Evolutionary conservation across 1,139 yeast species (phyloP), one percentile per base, ranked within the genome.

Genomic region (Pneumocystis carinii): DNA sequence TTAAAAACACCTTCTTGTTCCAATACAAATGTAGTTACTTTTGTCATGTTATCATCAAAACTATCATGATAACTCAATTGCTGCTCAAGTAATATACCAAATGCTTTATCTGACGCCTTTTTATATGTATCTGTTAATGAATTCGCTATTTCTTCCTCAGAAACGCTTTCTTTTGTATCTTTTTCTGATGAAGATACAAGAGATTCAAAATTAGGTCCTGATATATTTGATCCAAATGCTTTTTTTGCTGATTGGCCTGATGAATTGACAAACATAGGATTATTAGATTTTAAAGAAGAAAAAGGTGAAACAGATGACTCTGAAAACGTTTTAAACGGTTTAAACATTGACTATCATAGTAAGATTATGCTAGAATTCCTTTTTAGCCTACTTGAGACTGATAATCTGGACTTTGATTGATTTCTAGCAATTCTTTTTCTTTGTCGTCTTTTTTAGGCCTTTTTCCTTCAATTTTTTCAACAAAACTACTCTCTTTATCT

Each of bases 1-100:
- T 81, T 68, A 80, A 77, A 70, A 78, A 80, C 64, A 71, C 73
- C 66, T 69, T 74, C 68, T 67, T 70, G 67, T 62, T 69, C 67
- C 60, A 64, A 69, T 37, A 74, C 67, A 15, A 72, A 69, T n/a
- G 65, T 64, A 24, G 65, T 65, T 24, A 68, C 67, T 59, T 71
- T 70, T 7, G 72, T 72, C 58, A 69, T 71, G 10, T 56, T 2
- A 24, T 56, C 59, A 17, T 36, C n/a, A 3, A 17, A 14, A 6
- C 12, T 3, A 8, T 10, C 27, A 36, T n/a, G 37, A 19, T 1
- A 19, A 56, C 24, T 37, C 12, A 36, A 8, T 24, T 56, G 37
- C 17, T 56, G 24, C 12, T 56, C 15, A n/a, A 36, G 37, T 3
- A 56, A 32, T 27, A 56, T 42, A 19, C 53, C 29, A 42, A 42